Conservation (phyloP, 768 basidiomycete genomes). For the Psilocybe subaeruginosa region DNA sequence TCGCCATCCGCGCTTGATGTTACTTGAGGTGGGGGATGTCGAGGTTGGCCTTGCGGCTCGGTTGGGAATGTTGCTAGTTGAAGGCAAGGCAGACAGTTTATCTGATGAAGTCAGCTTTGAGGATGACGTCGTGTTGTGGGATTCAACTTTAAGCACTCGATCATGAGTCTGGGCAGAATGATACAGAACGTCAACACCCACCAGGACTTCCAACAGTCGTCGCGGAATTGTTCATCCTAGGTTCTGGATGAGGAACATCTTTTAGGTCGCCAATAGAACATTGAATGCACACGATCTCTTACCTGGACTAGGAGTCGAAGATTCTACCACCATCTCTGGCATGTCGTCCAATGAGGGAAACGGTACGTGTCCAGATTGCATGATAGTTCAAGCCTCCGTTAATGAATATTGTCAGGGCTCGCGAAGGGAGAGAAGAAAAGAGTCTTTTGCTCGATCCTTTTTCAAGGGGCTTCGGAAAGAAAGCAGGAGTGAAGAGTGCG, state of each 20-base stretch:
- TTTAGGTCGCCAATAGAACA: background rate
- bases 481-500: no score
- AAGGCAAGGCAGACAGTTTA: slow-evolving; percentile 13
- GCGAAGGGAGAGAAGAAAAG: no score
- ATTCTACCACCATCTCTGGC: slow-evolving; percentile 7
- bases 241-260: background rate
- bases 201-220: slow-evolving; percentile 2
- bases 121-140: slow-evolving; percentile 4
- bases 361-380: slow-evolving; percentile 8
- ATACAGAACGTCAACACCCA: background rate
- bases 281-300: background rate
- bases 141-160: background rate
- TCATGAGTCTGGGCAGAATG: background rate
- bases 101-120: slow-evolving; percentile 11
- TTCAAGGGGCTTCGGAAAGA: no score
- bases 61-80: background rate
- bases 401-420: background rate
- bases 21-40: slow-evolving; percentile 19
- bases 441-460: no score
- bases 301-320: slow-evolving; percentile 11
- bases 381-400: background rate
- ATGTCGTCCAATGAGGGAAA: slow-evolving; percentile 15
- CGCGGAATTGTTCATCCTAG: background rate
- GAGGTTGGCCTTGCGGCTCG: background rate
- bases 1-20: slow-evolving; percentile 31